These are phyloP conservation scores for Rhizopus microsporus DNA, from an alignment of 371 early-diverging fungal genomes.

Conservation along the genomic window DNA sequence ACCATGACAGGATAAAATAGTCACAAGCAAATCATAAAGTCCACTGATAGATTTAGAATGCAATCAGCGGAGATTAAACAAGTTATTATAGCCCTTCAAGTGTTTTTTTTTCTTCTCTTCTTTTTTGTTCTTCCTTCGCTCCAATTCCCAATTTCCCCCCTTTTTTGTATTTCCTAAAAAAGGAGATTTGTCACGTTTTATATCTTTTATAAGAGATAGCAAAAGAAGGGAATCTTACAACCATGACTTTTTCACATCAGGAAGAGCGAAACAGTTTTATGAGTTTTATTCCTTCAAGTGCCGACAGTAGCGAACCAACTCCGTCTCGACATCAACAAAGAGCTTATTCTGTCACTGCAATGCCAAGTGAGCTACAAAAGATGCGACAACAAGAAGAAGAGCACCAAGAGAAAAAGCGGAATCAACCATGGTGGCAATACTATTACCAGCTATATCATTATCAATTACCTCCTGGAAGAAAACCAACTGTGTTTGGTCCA, in stretches of 20 bases:
- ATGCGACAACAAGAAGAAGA: constrained; percentile 34
- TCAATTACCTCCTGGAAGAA: constrained; percentile 48
- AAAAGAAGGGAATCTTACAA: constrained; percentile 10
- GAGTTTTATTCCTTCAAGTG: constrained; percentile 14
- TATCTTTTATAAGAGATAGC: constrained; percentile 4
- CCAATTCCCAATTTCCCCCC: not conserved
- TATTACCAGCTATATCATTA: constrained; percentile 48
- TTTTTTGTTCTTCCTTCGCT: constrained; percentile 8
- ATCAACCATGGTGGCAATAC: constrained; percentile 51
- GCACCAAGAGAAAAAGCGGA: constrained; percentile 34
- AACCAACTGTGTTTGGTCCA: constrained; percentile 83
- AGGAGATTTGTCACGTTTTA: constrained; percentile 5
- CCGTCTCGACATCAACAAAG: constrained; percentile 36
- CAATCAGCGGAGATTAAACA: too few species aligned
- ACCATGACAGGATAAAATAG: too few species aligned
- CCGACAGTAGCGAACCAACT: constrained; percentile 19
- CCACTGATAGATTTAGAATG: too few species aligned
- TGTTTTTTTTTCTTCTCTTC: constrained; percentile 6
- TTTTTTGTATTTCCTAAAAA: constrained; percentile 13
- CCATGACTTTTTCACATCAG: constrained; percentile 25
- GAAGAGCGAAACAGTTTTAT: constrained; percentile 13
- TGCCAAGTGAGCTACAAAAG: constrained; percentile 41
- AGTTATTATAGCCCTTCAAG: not conserved
- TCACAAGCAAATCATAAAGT: too few species aligned
- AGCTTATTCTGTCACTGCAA: constrained; percentile 48